These are phyloP conservation scores for Asterophora lycoperdoides DNA, from an alignment of 768 basidiomycete species.

Conservation along the genomic window DNA sequence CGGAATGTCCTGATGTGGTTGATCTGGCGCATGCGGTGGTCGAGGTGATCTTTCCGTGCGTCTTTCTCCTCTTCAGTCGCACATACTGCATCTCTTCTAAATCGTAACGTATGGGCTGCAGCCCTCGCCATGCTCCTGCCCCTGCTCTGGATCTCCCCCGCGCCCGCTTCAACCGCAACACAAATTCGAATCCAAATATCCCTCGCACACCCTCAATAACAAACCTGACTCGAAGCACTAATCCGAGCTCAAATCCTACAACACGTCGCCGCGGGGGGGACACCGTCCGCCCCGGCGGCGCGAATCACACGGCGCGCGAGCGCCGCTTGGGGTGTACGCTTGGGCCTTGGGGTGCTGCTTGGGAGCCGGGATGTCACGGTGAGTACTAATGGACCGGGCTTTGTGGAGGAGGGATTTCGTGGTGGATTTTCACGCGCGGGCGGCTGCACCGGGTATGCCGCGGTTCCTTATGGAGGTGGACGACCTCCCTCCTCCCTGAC, in stretches of 20 bases:
- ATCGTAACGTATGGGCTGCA: slow-evolving; percentile 37
- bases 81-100: not conserved
- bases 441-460: no score
- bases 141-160: slow-evolving; percentile 48
- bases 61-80: not conserved
- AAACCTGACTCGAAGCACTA: no score
- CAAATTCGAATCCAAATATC: slow-evolving; percentile 36
- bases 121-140: slow-evolving; percentile 67
- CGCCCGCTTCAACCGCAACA: slow-evolving; percentile 15
- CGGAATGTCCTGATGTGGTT: no score
- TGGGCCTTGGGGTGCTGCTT: slow-evolving; percentile 46
- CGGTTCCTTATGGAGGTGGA: no score
- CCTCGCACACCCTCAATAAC: slow-evolving; percentile 60
- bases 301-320: no score
- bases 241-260: slow-evolving; percentile 14
- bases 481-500: no score
- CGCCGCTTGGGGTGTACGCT: slow-evolving; percentile 43
- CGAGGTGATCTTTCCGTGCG: slow-evolving; percentile 58
- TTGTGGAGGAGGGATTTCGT: no score
- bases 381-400: no score
- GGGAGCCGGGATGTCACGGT: slow-evolving; percentile 55
- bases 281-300: no score
- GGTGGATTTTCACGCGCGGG: no score
- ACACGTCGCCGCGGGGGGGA: slow-evolving; percentile 87
- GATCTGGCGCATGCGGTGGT: slow-evolving; percentile 22